phyloP scores from a whole-genome alignment of 768 basidiomycete species.

The Lentinula boryana region DNA sequence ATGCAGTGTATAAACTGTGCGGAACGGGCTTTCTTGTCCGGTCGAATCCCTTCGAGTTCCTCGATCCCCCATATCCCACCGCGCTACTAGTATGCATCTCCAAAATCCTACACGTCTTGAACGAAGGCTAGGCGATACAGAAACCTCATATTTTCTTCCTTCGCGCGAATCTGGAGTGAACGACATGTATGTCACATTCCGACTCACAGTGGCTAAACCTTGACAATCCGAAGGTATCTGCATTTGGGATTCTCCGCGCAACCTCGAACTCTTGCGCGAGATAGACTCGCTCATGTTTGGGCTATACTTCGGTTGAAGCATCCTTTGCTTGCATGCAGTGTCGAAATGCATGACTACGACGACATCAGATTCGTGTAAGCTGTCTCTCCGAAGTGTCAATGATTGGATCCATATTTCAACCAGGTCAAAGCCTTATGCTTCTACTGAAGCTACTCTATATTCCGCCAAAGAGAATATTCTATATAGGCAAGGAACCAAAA shows the following conservation, averaged over 20 bases:
- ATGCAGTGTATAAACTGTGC: not conserved
- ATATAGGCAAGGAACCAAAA: constrained; percentile 44
- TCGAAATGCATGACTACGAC: constrained; percentile 54
- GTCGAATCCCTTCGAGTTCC: not conserved
- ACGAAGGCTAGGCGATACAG: constrained; percentile 66
- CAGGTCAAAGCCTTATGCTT: constrained; percentile 42
- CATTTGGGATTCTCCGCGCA: constrained; percentile 63
- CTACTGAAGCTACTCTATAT: constrained; percentile 36
- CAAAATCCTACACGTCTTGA: constrained; percentile 20
- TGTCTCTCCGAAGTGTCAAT: not conserved
- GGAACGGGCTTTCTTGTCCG: not conserved
- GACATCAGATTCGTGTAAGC: constrained; percentile 67
- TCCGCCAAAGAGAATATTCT: constrained; percentile 44
- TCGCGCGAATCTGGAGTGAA: constrained; percentile 78
- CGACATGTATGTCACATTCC: constrained; percentile 58
- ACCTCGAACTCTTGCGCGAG: constrained; percentile 29
- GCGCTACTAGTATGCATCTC: not conserved
- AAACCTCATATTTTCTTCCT: constrained; percentile 75
- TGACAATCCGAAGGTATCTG: constrained; percentile 55
- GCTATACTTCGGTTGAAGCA: constrained; percentile 66
- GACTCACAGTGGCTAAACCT: not conserved
- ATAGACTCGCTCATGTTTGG: constrained; percentile 59
- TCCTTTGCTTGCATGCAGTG: constrained; percentile 60
- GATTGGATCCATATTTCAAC: not conserved
- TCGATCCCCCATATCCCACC: not conserved